Evolutionary conservation across 441 rosid species (phyloP).

Genomic region (Kokia cookei): DNA sequence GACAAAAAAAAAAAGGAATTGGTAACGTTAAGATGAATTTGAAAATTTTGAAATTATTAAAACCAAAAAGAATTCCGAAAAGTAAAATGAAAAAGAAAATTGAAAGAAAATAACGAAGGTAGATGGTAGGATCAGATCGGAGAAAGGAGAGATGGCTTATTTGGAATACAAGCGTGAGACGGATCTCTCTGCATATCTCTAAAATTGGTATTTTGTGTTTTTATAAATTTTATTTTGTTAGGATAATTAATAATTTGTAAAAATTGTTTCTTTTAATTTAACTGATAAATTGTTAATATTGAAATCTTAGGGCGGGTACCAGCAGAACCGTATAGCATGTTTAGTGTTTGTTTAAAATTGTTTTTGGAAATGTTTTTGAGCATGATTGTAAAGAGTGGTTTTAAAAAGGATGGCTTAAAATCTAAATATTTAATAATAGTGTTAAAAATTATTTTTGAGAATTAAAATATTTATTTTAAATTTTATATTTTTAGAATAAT

Average conservation of each 20-base stretch:
- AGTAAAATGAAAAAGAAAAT: not conserved
- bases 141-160: constrained; percentile 3
- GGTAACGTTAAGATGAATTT: not conserved
- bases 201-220: not conserved
- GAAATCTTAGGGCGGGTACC: not conserved
- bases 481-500: too few species aligned
- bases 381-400: too few species aligned
- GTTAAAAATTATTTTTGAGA: too few species aligned
- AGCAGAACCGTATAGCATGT: too few species aligned
- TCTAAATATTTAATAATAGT: too few species aligned
- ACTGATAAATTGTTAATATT: not conserved
- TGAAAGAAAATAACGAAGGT: not conserved
- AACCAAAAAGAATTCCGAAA: not conserved
- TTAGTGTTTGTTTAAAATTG: too few species aligned
- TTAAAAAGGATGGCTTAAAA: too few species aligned
- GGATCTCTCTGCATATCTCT: not conserved
- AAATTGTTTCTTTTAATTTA: not conserved
- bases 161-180: not conserved
- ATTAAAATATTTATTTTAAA: too few species aligned
- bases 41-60: not conserved
- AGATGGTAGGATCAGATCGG: constrained; percentile 29
- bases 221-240: not conserved
- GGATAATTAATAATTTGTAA: too few species aligned
- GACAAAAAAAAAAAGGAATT: not conserved
- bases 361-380: too few species aligned